Evolutionary conservation across 2,329 filamentous ascomycete species (phyloP).

Genomic region (Claviceps lovelessii): DNA sequence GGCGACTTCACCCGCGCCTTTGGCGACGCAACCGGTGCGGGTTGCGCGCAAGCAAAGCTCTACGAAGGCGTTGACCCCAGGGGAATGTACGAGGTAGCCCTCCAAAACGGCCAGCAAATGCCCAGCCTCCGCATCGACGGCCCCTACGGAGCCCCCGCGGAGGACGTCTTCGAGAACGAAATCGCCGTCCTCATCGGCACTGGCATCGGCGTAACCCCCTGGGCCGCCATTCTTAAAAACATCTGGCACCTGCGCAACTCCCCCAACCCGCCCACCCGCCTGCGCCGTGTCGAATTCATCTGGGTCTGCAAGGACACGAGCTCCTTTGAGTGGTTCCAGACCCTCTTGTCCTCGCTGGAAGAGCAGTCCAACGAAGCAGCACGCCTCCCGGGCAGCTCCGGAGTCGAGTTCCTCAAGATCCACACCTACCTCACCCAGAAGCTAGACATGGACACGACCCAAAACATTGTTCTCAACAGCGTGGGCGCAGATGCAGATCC

Average conservation of each 20-base stretch:
- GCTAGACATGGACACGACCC: constrained; percentile 78
- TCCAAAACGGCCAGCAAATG: constrained; percentile 88
- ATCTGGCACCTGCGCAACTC: constrained; percentile 92
- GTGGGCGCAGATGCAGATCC: constrained; percentile 81
- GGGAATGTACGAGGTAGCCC: constrained; percentile 95
- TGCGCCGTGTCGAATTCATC: constrained; percentile 94
- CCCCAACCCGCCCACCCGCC: constrained; percentile 75
- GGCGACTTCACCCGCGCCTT: constrained; percentile 91
- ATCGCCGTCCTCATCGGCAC: constrained; percentile 76
- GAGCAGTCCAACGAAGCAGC: constrained; percentile 62
- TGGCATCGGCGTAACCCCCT: constrained; percentile 76
- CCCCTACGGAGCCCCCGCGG: constrained; percentile 89
- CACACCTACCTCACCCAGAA: constrained; percentile 95
- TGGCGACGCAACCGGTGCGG: constrained; percentile 90
- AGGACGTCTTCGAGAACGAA: constrained; percentile 92
- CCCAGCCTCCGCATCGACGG: constrained; percentile 81
- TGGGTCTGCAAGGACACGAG: constrained; percentile 95
- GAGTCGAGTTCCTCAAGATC: constrained; percentile 82
- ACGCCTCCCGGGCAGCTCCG: constrained; percentile 50
- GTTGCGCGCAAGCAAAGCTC: constrained; percentile 70
- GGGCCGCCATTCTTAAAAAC: constrained; percentile 84
- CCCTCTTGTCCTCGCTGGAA: constrained; percentile 79
- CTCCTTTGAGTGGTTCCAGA: constrained; percentile 98
- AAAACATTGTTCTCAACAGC: constrained; percentile 94
- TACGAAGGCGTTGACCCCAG: constrained; percentile 83